Evolutionary conservation across 1,139 yeast species (phyloP).

Genomic region (Blastobotrys ciferrii): DNA sequence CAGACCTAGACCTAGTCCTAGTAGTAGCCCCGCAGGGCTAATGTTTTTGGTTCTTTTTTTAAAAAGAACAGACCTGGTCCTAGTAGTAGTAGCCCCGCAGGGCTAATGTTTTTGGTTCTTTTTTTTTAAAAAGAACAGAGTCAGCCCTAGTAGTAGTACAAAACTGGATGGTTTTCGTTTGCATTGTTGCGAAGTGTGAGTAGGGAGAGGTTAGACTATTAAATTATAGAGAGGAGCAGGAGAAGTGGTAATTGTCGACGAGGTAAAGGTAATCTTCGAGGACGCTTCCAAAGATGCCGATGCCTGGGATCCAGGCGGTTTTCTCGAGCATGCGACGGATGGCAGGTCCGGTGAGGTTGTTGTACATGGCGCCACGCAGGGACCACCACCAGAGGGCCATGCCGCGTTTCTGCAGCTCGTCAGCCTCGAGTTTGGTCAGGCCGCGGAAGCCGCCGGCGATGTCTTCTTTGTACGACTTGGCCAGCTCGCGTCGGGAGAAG

Average conservation of each 20-base stretch:
- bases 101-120: too few species aligned
- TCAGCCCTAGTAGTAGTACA: too few species aligned
- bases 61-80: too few species aligned
- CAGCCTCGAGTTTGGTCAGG: constrained; percentile 37
- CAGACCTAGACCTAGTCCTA: too few species aligned
- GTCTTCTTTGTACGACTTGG: constrained; percentile 23
- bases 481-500: constrained; percentile 31
- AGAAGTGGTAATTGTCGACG: constrained; percentile 41
- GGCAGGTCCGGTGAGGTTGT: constrained; percentile 35
- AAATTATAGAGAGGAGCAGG: constrained; percentile 31
- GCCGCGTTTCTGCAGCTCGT: constrained; percentile 35
- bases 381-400: constrained; percentile 41
- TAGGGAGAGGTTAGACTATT: too few species aligned
- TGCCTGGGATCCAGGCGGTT: constrained; percentile 35
- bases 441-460: constrained; percentile 33
- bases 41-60: too few species aligned
- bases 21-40: too few species aligned
- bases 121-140: too few species aligned
- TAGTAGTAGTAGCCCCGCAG: too few species aligned
- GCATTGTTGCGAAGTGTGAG: too few species aligned
- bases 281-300: constrained; percentile 35
- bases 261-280: constrained; percentile 41
- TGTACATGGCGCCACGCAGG: constrained; percentile 42
- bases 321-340: constrained; percentile 28
- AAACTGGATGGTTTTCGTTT: too few species aligned